A percentile compares a stretch with the other conserved stretches of the same genome.
These are phyloP conservation scores for Trichoderma asperelloides DNA, from an alignment of 495 filamentous ascomycete species.

Conservation along the genomic window DNA sequence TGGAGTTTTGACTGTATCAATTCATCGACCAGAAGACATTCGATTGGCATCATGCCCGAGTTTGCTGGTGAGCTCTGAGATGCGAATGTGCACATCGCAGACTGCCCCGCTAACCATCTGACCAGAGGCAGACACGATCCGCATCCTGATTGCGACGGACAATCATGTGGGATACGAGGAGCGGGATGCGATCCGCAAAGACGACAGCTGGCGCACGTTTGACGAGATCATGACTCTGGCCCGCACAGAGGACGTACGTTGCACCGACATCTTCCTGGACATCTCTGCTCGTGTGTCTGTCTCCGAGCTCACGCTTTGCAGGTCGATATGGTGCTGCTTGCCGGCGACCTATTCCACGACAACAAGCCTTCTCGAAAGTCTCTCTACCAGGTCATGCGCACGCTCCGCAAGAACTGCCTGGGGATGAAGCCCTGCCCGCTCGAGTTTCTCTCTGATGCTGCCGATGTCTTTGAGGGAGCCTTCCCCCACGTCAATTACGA, in stretches of 20 bases:
- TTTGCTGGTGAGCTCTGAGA: background rate
- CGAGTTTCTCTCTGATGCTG: constrained; percentile 87
- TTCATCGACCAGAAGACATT: background rate
- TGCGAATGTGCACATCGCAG: background rate
- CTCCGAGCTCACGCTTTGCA: constrained; percentile 14
- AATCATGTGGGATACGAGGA: constrained; percentile 97
- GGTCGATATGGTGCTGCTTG: constrained; percentile 91
- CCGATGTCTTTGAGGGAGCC: constrained; percentile 73
- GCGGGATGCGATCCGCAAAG: constrained; percentile 81
- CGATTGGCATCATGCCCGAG: background rate
- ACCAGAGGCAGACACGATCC: constrained; percentile 78
- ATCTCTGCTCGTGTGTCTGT: background rate
- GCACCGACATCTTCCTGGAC: background rate
- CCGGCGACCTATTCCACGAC: constrained; percentile 94
- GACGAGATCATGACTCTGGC: constrained; percentile 92
- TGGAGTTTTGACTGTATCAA: background rate
- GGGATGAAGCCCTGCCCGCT: constrained; percentile 93
- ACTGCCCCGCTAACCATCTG: background rate
- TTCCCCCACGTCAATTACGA: constrained; percentile 96
- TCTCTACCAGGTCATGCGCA: constrained; percentile 96
- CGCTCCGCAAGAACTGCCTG: constrained; percentile 82
- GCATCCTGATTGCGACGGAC: constrained; percentile 87
- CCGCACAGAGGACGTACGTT: constrained; percentile 64
- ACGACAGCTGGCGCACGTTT: constrained; percentile 96
- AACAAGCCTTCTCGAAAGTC: constrained; percentile 95